phyloP scores from a whole-genome alignment of 805 yeast species.

The Candida verbasci region DNA sequence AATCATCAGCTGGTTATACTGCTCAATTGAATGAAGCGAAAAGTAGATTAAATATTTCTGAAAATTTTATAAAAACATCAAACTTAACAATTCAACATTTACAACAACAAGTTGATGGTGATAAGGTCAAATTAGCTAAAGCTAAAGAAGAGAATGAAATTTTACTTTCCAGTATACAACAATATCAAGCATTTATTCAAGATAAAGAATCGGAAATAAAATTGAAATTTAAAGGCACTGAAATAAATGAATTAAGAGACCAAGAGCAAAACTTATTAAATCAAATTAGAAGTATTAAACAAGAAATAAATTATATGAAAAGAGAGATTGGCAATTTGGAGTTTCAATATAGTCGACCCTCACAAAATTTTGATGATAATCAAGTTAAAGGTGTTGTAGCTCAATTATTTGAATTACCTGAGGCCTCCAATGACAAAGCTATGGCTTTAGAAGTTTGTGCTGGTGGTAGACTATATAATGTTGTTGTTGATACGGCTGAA shows the following conservation, averaged over 20 bases:
- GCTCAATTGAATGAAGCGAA: conserved; percentile 66
- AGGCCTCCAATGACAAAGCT: conserved; percentile 55
- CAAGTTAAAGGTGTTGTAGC: conserved; percentile 89
- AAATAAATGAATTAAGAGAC: conserved; percentile 39
- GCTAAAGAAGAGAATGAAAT: conserved; percentile 49
- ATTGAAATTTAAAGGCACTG: conserved; percentile 55
- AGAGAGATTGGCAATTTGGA: conserved; percentile 71
- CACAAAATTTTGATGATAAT: conserved; percentile 50
- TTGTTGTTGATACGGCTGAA: conserved; percentile 83
- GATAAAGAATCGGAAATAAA: conserved; percentile 40
- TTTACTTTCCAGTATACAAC: conserved; percentile 40
- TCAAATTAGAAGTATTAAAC: conserved; percentile 39
- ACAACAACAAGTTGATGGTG: conserved; percentile 45
- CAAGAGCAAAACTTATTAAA: conserved; percentile 42
- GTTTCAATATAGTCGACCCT: conserved; percentile 66
- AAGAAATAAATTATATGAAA: conserved; percentile 51
- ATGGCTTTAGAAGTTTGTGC: conserved; percentile 91
- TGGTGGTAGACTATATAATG: conserved; percentile 84
- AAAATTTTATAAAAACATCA: conserved; percentile 55
- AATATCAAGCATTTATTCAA: conserved; percentile 33
- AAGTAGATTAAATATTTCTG: conserved; percentile 47
- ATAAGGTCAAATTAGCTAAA: conserved; percentile 43
- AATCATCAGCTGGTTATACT: conserved; percentile 69
- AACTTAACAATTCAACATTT: conserved; percentile 57
- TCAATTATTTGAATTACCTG: conserved; percentile 65